Base-by-base conservation (phyloP, 495 filamentous ascomycete species). In the Mycothermus thermophilus region DNA sequence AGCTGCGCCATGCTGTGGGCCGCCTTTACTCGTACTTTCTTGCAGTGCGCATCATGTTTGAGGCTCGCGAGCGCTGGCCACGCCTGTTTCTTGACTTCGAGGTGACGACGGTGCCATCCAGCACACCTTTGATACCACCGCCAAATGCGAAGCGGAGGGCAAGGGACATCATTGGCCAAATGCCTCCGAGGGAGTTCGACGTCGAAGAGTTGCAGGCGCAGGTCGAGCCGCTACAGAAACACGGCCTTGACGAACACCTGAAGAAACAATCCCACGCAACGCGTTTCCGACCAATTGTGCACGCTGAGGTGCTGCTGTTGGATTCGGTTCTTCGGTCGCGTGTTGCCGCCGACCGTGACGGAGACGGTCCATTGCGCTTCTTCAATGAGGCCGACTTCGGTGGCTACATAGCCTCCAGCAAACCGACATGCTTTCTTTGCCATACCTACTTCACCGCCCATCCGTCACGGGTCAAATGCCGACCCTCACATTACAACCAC, bases 361-460 rank as follows among this genome's bases (percentile, higher is more conserved):
- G 27, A 3, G 36, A 40, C 8, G 38, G 34, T 1, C 17, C 37
- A 0, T 3, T 50, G 1, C 39, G 40, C n/a, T 63, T 56, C 43
- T 57, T 46, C 30, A 35, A 38, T 13, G 40, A 53, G 26, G 12
- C 34, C 9, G 22, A 35, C 1, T 52, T 50, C 14, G 55, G 50
- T 3, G 19, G 28, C 4, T 63, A 59, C 33, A 55, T 62, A 4
- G 59, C 59, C 21, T 36, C 37, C 34, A 57, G 54, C 44, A 64
- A 64, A 39, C 58, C 61, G 2, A 53, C 58, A 0, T 64, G 61
- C 25, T 45, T 41, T 2, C 52, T 60, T 7, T 63, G 60, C 32
- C 4, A 30, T 1, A 34, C 47, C 8, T 65, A 60, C 21, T 55
- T 62, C 23, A 21, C 16, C 3, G 30, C 30, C 0, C 52, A 58